Evolutionary conservation across 2,329 filamentous ascomycete genomes (phyloP).

Genomic region (Arthrobotrys musiformis): DNA sequence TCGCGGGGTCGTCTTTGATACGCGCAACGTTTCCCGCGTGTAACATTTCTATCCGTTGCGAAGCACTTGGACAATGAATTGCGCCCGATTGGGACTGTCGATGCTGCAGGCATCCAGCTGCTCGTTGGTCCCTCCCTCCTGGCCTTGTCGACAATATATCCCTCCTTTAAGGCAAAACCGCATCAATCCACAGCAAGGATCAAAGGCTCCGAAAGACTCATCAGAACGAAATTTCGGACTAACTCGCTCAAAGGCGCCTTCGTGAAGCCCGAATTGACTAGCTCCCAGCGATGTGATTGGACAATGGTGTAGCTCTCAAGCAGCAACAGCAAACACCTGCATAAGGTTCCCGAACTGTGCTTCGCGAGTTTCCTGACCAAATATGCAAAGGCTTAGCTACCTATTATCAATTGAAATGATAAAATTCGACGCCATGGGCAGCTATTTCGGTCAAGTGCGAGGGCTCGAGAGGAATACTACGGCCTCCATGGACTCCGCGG

Average conservation of each 20-base stretch:
- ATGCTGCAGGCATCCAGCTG: neutral
- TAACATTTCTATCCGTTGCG: neutral
- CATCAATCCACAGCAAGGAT: slow-evolving; percentile 33
- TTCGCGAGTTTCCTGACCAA: neutral
- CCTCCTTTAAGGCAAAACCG: slow-evolving; percentile 25
- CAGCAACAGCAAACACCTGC: slow-evolving; percentile 12
- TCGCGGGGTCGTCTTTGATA: slow-evolving; percentile 35
- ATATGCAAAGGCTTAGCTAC: no score
- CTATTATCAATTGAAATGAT: no score
- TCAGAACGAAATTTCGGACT: neutral
- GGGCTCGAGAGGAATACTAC: neutral
- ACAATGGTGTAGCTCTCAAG: neutral
- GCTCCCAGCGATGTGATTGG: neutral
- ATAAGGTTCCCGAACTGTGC: neutral
- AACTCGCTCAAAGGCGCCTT: neutral
- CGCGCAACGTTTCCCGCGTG: slow-evolving; percentile 10
- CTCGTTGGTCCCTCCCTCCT: no score
- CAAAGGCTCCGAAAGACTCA: slow-evolving; percentile 33
- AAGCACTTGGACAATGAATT: neutral
- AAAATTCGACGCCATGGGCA: neutral
- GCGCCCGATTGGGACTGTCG: neutral
- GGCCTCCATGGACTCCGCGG: slow-evolving; percentile 10
- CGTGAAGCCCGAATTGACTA: slow-evolving; percentile 1
- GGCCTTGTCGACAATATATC: slow-evolving; percentile 1
- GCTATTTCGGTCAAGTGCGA: neutral